A percentile compares a stretch with the other conserved stretches of the same genome.
phyloP scores from a whole-genome alignment of 139 green algal genomes.

The Asterochloris sp. region DNA sequence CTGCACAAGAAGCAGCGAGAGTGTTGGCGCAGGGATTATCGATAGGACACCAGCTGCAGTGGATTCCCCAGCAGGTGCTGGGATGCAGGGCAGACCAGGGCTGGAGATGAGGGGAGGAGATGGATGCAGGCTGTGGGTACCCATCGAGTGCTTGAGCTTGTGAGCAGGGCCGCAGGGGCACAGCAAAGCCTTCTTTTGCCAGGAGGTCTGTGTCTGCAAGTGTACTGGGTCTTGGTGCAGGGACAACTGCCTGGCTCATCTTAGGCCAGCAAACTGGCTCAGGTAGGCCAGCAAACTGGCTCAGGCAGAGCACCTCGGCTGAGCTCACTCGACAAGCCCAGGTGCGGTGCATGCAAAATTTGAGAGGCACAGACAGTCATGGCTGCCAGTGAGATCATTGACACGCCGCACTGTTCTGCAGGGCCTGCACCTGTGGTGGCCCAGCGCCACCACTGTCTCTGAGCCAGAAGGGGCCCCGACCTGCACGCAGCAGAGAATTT shows the following conservation, averaged over 20 bases:
- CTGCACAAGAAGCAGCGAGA: neutral
- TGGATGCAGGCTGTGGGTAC: neutral
- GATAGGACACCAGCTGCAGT: neutral
- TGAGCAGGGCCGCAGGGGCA: no score
- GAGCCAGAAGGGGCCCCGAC: neutral
- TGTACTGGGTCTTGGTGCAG: no score
- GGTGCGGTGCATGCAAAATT: neutral
- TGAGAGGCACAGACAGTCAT: neutral
- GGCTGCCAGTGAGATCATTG: neutral
- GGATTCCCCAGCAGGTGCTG: neutral
- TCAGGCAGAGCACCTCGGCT: neutral
- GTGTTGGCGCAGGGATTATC: neutral
- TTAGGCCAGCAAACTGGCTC: neutral
- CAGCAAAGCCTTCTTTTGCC: no score
- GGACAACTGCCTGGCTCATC: no score
- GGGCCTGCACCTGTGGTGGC: neutral
- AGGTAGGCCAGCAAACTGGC: neutral
- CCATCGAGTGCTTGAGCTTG: neutral
- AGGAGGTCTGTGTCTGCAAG: no score
- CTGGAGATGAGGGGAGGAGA: neutral
- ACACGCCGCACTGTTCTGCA: neutral
- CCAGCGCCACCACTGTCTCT: conserved; percentile 19
- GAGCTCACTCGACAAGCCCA: neutral
- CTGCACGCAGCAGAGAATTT: no score
- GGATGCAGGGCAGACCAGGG: neutral